Evolutionary conservation across 1,284 basidiomycete species (phyloP), one percentile per base, ranked within the genome.

Genomic region (Trichosporon sp.): DNA sequence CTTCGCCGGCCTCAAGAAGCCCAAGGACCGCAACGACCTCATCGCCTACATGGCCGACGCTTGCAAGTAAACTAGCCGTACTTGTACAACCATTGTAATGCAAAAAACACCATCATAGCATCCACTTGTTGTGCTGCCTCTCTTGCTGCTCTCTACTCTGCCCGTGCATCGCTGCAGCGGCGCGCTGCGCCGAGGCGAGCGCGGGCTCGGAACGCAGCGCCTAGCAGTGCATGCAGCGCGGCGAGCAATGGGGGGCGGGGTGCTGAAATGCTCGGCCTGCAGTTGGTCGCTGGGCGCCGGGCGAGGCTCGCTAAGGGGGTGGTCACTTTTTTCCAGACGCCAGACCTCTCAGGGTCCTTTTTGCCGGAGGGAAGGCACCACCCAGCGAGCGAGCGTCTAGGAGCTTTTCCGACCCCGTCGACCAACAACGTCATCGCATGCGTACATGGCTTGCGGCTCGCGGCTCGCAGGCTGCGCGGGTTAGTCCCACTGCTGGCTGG

Each of bases 1-100:
- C 72, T 98, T 97, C 77, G 93, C 95, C 75, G 95, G 95, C 78
- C 86, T 98, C 82, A 97, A 97, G 90, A 97, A 97, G 88, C 91
- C 92, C 38, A 94, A 94, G 88, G 95, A 97, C 84, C 90, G 94
- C 85, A 91, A 90, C 84, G 92, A 96, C 86, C 89, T 96, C 62
- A 78, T 83, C 72, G 74, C 79, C 70, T 76, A 77, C 73, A 75
- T 82, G 62, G 75, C 27, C 29, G 56, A 60, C 27, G 56, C 56
- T 29, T 31, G 27, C 56, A 60, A 60, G 56, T 60, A 60, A 60
- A 25, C 18, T 60, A 60, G 27, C 27, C 5, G 15, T 31, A 29
- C 27, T 60, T 31, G 27, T 31, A 27, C 27, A 27, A 27, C 27
- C 23, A 32, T 31, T 31, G 29, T 60, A 60, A 31, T 60, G 29